Percentiles rank a stretch among this genome's conserved stretches.
phyloP scores from a whole-genome alignment of 805 yeast species.

The Yarrowia porcina region DNA sequence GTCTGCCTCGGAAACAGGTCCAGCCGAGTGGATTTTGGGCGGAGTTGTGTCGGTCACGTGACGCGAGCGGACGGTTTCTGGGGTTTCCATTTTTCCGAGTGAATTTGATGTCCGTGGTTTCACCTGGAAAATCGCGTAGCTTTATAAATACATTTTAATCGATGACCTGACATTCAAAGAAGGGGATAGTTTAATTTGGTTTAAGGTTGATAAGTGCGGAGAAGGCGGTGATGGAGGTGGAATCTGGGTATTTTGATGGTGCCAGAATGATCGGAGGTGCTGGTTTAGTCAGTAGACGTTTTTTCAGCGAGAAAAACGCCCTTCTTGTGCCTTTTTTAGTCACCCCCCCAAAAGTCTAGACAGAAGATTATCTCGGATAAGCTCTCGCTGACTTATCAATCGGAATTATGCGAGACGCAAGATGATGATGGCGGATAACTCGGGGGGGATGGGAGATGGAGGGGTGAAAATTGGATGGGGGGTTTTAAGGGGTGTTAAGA shows the following conservation, averaged over 20 bases:
- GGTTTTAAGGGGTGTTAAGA: too few species aligned
- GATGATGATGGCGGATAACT: too few species aligned
- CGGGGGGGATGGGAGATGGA: too few species aligned
- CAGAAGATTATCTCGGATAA: background rate
- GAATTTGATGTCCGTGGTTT: too few species aligned
- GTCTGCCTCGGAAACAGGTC: slow-evolving; percentile 16
- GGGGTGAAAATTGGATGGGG: too few species aligned
- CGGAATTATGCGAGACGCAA: background rate
- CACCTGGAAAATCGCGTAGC: background rate
- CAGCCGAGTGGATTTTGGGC: slow-evolving; percentile 15
- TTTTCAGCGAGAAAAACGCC: too few species aligned
- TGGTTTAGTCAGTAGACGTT: too few species aligned
- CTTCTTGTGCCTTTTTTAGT: too few species aligned
- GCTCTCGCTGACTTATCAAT: background rate
- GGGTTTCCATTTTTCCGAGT: background rate
- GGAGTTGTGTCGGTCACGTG: background rate
- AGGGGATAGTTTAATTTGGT: background rate
- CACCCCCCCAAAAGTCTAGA: too few species aligned
- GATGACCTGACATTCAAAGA: background rate
- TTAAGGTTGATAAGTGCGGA: background rate
- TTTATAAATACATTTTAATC: background rate
- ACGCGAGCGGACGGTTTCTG: background rate
- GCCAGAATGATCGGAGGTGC: too few species aligned
- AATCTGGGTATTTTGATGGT: background rate
- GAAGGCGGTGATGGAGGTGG: too few species aligned